These are phyloP conservation scores for Aspergillus hancockii DNA, from an alignment of 495 filamentous ascomycete genomes.

Conservation along the genomic window DNA sequence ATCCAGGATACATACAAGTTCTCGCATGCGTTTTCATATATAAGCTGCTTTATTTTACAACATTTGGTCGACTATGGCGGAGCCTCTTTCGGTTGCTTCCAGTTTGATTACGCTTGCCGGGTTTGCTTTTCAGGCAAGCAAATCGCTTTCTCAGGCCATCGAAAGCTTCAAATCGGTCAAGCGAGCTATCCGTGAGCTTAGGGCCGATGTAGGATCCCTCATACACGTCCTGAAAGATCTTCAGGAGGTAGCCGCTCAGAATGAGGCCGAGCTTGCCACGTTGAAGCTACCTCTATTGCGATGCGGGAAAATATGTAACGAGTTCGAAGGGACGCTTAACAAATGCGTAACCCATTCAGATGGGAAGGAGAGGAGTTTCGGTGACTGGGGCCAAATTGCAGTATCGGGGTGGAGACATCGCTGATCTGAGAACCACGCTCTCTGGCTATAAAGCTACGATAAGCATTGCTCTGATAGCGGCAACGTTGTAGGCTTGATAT, in stretches of 20 bases:
- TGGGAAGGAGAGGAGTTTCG: slow-evolving; percentile 29
- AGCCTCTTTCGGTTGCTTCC: slow-evolving; percentile 11
- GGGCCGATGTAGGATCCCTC: slow-evolving; percentile 33
- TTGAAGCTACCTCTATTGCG: slow-evolving; percentile 30
- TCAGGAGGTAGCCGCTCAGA: slow-evolving; percentile 8
- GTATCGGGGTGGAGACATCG: slow-evolving; percentile 32
- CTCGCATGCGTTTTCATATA: too few relatives aligned
- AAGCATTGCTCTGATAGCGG: slow-evolving; percentile 29
- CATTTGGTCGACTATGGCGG: too few relatives aligned
- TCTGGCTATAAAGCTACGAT: slow-evolving; percentile 37
- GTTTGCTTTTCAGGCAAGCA: slow-evolving; percentile 39
- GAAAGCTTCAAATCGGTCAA: slow-evolving; percentile 31
- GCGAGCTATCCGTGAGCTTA: slow-evolving; percentile 33
- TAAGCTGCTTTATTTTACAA: too few relatives aligned
- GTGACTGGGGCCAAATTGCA: slow-evolving; percentile 35
- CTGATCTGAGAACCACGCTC: slow-evolving; percentile 24
- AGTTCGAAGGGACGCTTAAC: slow-evolving; percentile 26
- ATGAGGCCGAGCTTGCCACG: slow-evolving; percentile 19
- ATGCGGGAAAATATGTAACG: slow-evolving; percentile 32
- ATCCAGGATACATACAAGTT: too few relatives aligned
- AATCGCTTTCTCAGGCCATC: slow-evolving; percentile 30
- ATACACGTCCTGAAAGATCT: slow-evolving; percentile 21
- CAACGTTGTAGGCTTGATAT: slow-evolving; percentile 34
- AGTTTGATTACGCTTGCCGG: slow-evolving; percentile 10
- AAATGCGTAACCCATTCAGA: slow-evolving; percentile 25